A percentile compares a stretch with the other conserved stretches of the same genome.
phyloP scores from a whole-genome alignment of 2,329 filamentous ascomycete species.

The Dissoconium aciculare region DNA sequence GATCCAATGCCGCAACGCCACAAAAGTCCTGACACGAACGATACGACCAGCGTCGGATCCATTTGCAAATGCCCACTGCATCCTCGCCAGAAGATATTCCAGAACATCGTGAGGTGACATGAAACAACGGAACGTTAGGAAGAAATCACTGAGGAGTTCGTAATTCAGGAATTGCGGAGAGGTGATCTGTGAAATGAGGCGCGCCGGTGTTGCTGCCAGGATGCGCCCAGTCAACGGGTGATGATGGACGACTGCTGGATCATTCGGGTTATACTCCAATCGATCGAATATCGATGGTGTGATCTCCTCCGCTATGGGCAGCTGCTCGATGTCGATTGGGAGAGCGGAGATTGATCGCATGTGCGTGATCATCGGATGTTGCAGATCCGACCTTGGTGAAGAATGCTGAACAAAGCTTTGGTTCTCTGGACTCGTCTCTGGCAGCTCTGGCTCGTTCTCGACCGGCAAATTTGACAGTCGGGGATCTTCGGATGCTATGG shows the following conservation, averaged over 20 bases:
- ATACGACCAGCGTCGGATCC: slow-evolving; percentile 77
- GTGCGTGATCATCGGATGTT: slow-evolving; percentile 11
- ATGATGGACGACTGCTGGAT: slow-evolving; percentile 70
- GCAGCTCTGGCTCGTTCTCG: slow-evolving; percentile 28
- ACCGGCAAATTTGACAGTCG: slow-evolving; percentile 26
- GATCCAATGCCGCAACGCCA: slow-evolving; percentile 91
- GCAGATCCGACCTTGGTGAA: slow-evolving; percentile 6
- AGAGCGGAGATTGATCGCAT: slow-evolving; percentile 6
- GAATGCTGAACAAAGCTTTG: background rate
- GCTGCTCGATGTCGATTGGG: slow-evolving; percentile 2
- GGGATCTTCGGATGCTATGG: slow-evolving; percentile 52
- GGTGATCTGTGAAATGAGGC: slow-evolving; percentile 89
- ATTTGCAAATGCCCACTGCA: slow-evolving; percentile 73
- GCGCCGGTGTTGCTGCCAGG: slow-evolving; percentile 74
- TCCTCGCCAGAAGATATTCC: slow-evolving; percentile 66
- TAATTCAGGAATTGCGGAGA: slow-evolving; percentile 94
- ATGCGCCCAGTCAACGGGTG: slow-evolving; percentile 57
- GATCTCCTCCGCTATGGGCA: slow-evolving; percentile 5
- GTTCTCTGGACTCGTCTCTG: slow-evolving; percentile 8
- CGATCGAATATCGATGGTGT: slow-evolving; percentile 64
- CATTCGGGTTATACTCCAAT: slow-evolving; percentile 68
- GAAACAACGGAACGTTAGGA: slow-evolving; percentile 84
- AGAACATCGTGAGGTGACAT: slow-evolving; percentile 62
- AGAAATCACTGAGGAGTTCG: slow-evolving; percentile 92
- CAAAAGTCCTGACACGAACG: slow-evolving; percentile 89